Evolutionary conservation across 768 basidiomycete species (phyloP).

Genomic region (Hericium rajendrae): DNA sequence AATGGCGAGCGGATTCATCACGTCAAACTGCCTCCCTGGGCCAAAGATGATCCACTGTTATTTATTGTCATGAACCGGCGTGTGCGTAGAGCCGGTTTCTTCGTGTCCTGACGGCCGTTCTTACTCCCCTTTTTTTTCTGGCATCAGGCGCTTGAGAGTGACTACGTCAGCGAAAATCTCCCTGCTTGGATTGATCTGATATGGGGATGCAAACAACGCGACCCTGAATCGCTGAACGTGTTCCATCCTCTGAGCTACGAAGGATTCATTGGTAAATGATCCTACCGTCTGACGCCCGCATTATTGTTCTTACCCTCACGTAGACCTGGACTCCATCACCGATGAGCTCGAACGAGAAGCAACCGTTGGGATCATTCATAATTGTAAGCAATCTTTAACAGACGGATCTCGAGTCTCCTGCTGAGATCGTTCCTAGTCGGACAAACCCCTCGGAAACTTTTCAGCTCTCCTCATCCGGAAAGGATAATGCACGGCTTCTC

Average conservation of each 20-base stretch:
- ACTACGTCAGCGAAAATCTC: constrained; percentile 74
- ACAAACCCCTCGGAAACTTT: constrained; percentile 85
- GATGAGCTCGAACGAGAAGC: constrained; percentile 87
- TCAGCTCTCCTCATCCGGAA: constrained; percentile 63
- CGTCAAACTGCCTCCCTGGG: constrained; percentile 88
- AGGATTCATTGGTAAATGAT: constrained; percentile 62
- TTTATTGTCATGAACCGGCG: constrained; percentile 74
- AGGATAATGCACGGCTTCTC: constrained; percentile 64
- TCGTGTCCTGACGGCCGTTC: background rate
- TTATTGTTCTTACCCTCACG: background rate
- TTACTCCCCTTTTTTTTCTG: background rate
- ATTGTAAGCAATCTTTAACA: constrained; percentile 43
- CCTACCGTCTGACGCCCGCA: background rate
- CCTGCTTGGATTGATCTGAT: constrained; percentile 91
- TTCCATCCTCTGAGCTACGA: constrained; percentile 94
- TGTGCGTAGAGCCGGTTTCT: constrained; percentile 26
- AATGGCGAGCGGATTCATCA: constrained; percentile 76
- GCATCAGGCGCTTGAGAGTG: constrained; percentile 74
- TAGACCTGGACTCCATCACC: constrained; percentile 78
- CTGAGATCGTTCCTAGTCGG: constrained; percentile 45
- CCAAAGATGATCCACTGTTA: constrained; percentile 69
- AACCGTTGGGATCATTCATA: constrained; percentile 91
- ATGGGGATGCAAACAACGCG: constrained; percentile 83
- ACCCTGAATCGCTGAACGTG: constrained; percentile 66
- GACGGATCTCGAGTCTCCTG: too few species aligned